Conservation (phyloP, 208 protist genomes). For the Polymyxa betae region DNA sequence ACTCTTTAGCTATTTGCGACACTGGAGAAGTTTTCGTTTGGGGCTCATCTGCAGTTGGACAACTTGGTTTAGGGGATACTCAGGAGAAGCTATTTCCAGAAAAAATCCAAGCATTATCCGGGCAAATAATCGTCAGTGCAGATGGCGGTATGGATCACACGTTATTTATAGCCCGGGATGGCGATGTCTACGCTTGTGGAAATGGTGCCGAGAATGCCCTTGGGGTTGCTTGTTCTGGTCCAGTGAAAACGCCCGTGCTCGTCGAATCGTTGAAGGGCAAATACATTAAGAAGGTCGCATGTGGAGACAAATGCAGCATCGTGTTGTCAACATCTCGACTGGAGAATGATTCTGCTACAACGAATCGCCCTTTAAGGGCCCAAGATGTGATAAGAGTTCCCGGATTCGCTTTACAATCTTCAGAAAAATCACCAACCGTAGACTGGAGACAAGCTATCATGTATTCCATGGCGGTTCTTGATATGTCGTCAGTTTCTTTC, state of each 20-base stretch:
- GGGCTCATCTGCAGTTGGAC: not conserved
- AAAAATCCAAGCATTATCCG: not conserved
- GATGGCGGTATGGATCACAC: conserved; percentile 45
- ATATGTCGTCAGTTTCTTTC: conserved; percentile 22
- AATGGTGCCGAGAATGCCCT: conserved; percentile 34
- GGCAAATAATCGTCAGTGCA: conserved; percentile 11
- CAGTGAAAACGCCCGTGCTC: not conserved
- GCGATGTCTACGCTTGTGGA: conserved; percentile 11
- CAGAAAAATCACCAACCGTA: not conserved
- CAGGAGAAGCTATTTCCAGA: conserved; percentile 18
- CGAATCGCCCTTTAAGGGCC: not conserved
- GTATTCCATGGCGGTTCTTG: not conserved
- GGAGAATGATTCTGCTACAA: not conserved
- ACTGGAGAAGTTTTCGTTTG: conserved; percentile 6
- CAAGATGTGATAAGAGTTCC: not conserved
- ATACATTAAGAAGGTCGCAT: conserved; percentile 26
- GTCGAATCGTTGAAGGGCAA: conserved; percentile 13
- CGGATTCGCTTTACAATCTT: not conserved
- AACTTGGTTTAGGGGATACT: conserved; percentile 16
- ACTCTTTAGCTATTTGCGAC: conserved; percentile 1
- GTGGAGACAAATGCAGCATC: conserved; percentile 50
- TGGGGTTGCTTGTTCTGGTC: not conserved
- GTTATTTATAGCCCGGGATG: not conserved
- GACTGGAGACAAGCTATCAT: not conserved
- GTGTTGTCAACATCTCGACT: not conserved